Percentiles rank a stretch among this genome's conserved stretches.
These are phyloP conservation scores for Aspergillus neotritici DNA, from an alignment of 2,329 filamentous ascomycete genomes.

Conservation along the genomic window DNA sequence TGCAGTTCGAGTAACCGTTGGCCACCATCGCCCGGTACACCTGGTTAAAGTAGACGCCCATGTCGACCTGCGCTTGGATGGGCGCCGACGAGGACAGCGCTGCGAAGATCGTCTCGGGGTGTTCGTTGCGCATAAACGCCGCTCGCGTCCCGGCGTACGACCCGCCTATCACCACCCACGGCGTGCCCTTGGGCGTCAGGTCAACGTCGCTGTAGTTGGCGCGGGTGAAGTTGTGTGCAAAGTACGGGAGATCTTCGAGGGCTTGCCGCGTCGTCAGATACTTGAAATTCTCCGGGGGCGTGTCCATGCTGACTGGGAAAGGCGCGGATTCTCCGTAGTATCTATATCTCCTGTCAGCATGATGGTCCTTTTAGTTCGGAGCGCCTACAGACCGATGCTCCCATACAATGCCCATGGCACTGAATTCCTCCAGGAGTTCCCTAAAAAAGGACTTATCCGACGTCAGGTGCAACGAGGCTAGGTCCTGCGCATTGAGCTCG, in stretches of 20 bases:
- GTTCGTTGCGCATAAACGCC: slow-evolving; percentile 40
- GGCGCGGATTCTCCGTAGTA: slow-evolving; percentile 42
- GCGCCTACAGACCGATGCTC: slow-evolving; percentile 36
- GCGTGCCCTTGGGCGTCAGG: slow-evolving; percentile 36
- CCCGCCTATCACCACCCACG: slow-evolving; percentile 45
- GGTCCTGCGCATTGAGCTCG: slow-evolving; percentile 36
- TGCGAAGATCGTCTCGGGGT: slow-evolving; percentile 39
- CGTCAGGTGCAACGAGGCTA: slow-evolving; percentile 5
- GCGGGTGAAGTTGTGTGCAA: slow-evolving; percentile 38
- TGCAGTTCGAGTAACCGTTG: slow-evolving; percentile 49
- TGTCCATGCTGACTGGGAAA: slow-evolving; percentile 31
- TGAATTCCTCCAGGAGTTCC: slow-evolving; percentile 30
- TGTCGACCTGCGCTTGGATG: slow-evolving; percentile 45
- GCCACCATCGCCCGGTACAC: slow-evolving; percentile 44
- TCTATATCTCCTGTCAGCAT: slow-evolving; percentile 18
- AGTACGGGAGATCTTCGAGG: slow-evolving; percentile 42
- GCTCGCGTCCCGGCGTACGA: slow-evolving; percentile 43
- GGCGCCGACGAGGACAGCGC: slow-evolving; percentile 40
- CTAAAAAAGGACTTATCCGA: slow-evolving; percentile 23
- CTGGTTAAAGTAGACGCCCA: slow-evolving; percentile 49
- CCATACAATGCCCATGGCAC: slow-evolving; percentile 38
- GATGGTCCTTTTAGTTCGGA: neutral
- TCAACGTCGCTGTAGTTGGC: slow-evolving; percentile 27
- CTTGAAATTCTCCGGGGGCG: slow-evolving; percentile 35
- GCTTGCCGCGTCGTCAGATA: slow-evolving; percentile 42